A percentile compares a stretch with the other conserved stretches of the same genome.
Evolutionary conservation across 139 green algal genomes (phyloP).

Genomic region (Gonium pectorale): DNA sequence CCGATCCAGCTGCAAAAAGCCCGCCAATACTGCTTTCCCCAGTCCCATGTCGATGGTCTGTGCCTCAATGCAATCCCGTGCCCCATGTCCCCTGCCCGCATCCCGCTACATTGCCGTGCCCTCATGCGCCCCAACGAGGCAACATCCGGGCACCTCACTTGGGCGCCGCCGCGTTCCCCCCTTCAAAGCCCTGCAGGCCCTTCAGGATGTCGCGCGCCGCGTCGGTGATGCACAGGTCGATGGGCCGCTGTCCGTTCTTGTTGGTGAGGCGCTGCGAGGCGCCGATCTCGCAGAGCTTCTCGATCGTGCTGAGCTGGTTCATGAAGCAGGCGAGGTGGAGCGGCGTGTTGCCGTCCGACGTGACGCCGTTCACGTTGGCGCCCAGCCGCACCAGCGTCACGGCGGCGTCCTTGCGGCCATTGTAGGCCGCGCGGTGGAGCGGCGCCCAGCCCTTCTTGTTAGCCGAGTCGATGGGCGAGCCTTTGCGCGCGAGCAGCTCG

Average conservation of each 20-base stretch:
- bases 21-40: too few species aligned
- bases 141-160: too few species aligned
- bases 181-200: conserved; percentile 27
- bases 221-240: conserved; percentile 60
- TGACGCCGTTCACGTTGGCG: conserved; percentile 39
- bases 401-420: conserved; percentile 50
- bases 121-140: too few species aligned
- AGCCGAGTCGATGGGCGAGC: conserved; percentile 37
- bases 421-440: conserved; percentile 64
- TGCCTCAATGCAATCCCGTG: too few species aligned
- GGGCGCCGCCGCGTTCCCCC: neutral
- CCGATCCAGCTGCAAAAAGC: too few species aligned
- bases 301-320: conserved; percentile 56
- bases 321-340: conserved; percentile 66
- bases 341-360: conserved; percentile 65
- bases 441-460: conserved; percentile 67
- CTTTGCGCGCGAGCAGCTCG: conserved; percentile 49
- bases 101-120: too few species aligned
- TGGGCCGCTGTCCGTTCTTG: conserved; percentile 15
- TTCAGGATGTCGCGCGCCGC: conserved; percentile 52
- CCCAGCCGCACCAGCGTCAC: conserved; percentile 40
- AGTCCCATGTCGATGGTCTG: too few species aligned
- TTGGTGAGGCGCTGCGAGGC: conserved; percentile 33
- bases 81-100: too few species aligned
- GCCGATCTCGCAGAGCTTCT: conserved; percentile 46